These are phyloP conservation scores for Sphagnum tenellum DNA, from an alignment of 225 moss, liverwort and hornwort species.

Conservation along the genomic window DNA sequence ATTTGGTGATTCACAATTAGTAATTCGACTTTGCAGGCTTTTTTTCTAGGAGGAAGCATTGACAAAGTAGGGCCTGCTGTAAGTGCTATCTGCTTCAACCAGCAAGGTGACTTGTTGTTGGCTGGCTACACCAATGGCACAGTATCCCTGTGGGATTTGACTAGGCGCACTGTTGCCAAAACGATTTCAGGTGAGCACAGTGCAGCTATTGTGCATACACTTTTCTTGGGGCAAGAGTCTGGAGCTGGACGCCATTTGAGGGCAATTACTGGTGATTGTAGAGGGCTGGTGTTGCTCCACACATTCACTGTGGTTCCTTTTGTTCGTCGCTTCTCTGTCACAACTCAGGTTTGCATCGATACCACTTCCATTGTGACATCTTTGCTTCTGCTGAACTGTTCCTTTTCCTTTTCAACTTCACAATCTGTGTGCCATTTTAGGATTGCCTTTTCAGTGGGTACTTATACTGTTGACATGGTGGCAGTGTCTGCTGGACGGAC, in stretches of 20 bases:
- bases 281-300: conserved; percentile 79
- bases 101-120: conserved; percentile 88
- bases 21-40: conserved; percentile 37
- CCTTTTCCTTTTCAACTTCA: too few species aligned
- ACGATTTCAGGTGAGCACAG: conserved; percentile 68
- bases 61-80: conserved; percentile 69
- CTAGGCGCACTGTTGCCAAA: conserved; percentile 61
- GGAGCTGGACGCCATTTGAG: conserved; percentile 68
- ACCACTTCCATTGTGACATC: background rate
- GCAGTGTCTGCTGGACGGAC: conserved; percentile 88
- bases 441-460: too few species aligned
- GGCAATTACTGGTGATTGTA: conserved; percentile 81
- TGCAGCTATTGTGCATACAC: conserved; percentile 73
- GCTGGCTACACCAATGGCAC: conserved; percentile 89
- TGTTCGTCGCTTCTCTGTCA: conserved; percentile 73
- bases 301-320: conserved; percentile 70
- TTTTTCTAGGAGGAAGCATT: conserved; percentile 67
- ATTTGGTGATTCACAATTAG: too few species aligned
- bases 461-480: background rate
- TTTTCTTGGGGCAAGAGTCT: conserved; percentile 87
- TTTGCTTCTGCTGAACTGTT: too few species aligned
- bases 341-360: conserved; percentile 16
- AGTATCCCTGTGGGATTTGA: conserved; percentile 84
- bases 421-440: too few species aligned
- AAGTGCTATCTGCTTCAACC: conserved; percentile 91